Percentiles rank a stretch among this genome's conserved stretches.
phyloP scores from a whole-genome alignment of 805 yeast species.

The Hanseniaspora pseudoguilliermondii region DNA sequence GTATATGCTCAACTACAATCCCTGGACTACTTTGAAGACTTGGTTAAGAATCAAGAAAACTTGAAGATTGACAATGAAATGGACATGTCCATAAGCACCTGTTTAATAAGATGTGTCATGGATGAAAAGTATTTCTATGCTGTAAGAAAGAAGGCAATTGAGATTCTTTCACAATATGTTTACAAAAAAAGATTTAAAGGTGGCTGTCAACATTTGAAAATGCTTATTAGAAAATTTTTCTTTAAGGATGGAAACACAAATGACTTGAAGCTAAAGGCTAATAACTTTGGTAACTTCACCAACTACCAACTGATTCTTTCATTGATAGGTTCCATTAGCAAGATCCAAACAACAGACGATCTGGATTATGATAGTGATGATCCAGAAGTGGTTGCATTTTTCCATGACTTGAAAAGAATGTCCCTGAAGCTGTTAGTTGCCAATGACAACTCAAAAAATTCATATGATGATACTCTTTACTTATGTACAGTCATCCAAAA shows the following conservation, averaged over 20 bases:
- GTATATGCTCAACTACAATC: constrained; percentile 92
- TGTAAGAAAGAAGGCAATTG: constrained; percentile 74
- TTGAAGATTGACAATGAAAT: constrained; percentile 18
- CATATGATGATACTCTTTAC: not conserved
- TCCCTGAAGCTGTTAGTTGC: constrained; percentile 3
- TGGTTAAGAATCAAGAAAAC: constrained; percentile 16
- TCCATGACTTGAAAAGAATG: not conserved
- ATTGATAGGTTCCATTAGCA: constrained; percentile 49
- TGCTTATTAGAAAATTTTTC: constrained; percentile 53
- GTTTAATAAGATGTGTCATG: constrained; percentile 64
- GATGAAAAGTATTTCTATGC: constrained; percentile 83
- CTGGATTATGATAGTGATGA: constrained; percentile 38
- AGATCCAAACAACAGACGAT: constrained; percentile 50
- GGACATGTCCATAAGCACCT: constrained; percentile 60
- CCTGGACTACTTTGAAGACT: constrained; percentile 53
- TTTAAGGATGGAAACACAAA: constrained; percentile 50
- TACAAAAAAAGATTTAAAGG: constrained; percentile 26
- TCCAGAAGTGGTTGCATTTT: not conserved
- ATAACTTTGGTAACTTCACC: constrained; percentile 64
- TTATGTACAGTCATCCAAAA: not conserved
- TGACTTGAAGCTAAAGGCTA: constrained; percentile 52
- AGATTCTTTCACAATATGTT: constrained; percentile 59
- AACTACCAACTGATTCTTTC: constrained; percentile 57
- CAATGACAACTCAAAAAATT: constrained; percentile 5
- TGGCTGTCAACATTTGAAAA: constrained; percentile 61